A percentile compares a stretch with the other conserved stretches of the same genome.
These are phyloP conservation scores for Apiotrichum siamense DNA, from an alignment of 1,284 basidiomycete species.

Conservation along the genomic window DNA sequence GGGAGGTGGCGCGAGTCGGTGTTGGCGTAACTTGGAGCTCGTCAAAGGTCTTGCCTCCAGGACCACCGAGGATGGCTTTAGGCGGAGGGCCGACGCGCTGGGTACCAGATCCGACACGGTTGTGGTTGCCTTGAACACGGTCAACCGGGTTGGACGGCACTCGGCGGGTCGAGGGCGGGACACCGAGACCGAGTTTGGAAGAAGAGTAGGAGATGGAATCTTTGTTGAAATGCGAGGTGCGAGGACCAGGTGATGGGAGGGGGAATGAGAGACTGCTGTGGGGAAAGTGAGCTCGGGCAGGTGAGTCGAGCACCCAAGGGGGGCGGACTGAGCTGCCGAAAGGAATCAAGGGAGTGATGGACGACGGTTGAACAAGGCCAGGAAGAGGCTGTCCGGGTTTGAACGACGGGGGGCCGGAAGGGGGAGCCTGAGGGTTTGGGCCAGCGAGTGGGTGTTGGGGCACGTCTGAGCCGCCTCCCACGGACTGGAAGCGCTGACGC, in stretches of 20 bases:
- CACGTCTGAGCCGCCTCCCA: background rate
- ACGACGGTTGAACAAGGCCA: background rate
- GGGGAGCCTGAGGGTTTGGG: too few relatives aligned
- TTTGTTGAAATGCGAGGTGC: background rate
- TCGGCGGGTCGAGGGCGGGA: background rate
- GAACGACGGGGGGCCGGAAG: background rate
- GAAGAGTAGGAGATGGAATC: background rate
- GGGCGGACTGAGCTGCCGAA: background rate
- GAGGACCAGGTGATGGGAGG: slow-evolving; percentile 5
- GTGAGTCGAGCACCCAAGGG: slow-evolving; percentile 12
- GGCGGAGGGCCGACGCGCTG: slow-evolving; percentile 29
- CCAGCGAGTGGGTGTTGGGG: background rate
- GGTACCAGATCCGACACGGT: background rate
- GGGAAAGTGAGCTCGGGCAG: slow-evolving; percentile 13
- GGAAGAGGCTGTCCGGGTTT: background rate
- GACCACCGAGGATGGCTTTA: slow-evolving; percentile 38
- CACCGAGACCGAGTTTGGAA: background rate
- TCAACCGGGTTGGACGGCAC: background rate
- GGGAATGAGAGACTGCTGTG: slow-evolving; percentile 12
- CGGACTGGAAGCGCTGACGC: slow-evolving; percentile 4
- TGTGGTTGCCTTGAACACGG: background rate
- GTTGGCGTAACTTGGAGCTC: slow-evolving; percentile 21
- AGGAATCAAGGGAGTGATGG: background rate
- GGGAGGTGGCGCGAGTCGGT: background rate
- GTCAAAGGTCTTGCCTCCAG: slow-evolving; percentile 37